A percentile compares a stretch with the other conserved stretches of the same genome.
These are phyloP conservation scores for Didymella arachidicola DNA, from an alignment of 2,329 filamentous ascomycete genomes.

Conservation along the genomic window DNA sequence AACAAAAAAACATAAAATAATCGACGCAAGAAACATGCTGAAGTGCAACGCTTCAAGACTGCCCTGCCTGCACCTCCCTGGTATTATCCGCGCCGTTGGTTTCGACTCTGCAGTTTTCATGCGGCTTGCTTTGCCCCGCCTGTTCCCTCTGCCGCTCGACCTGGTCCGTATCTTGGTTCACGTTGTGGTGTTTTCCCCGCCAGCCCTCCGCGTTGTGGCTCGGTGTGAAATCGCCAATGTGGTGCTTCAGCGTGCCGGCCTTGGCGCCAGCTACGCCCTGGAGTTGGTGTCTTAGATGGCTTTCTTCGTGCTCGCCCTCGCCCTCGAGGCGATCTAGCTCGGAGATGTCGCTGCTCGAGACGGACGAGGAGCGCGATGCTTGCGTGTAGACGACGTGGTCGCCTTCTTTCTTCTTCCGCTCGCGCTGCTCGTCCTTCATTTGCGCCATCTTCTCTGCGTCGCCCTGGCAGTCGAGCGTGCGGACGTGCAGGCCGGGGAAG, in stretches of 20 bases:
- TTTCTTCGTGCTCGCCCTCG: constrained; percentile 30
- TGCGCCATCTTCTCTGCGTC: constrained; percentile 75
- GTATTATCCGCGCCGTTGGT: neutral
- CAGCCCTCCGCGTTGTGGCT: constrained; percentile 36
- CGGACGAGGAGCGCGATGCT: constrained; percentile 54
- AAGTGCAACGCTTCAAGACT: neutral
- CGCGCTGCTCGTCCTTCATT: constrained; percentile 78
- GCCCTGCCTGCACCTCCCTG: neutral
- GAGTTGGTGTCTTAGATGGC: constrained; percentile 42
- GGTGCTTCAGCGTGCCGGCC: constrained; percentile 34
- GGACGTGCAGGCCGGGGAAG: constrained; percentile 78
- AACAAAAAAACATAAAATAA: neutral
- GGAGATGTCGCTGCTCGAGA: constrained; percentile 64
- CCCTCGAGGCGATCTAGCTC: constrained; percentile 57
- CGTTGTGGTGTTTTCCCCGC: constrained; percentile 29
- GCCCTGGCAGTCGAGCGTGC: constrained; percentile 73
- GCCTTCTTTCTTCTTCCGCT: constrained; percentile 72
- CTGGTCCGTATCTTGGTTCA: constrained; percentile 26
- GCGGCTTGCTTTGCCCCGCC: constrained; percentile 4
- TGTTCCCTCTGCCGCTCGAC: constrained; percentile 18
- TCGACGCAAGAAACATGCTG: too few species aligned
- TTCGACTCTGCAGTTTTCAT: neutral
- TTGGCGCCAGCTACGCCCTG: constrained; percentile 35
- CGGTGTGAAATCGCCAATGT: constrained; percentile 37
- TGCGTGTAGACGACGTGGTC: constrained; percentile 63